Evolutionary conservation across 768 basidiomycete species (phyloP).

Genomic region (Kwoniella pini): DNA sequence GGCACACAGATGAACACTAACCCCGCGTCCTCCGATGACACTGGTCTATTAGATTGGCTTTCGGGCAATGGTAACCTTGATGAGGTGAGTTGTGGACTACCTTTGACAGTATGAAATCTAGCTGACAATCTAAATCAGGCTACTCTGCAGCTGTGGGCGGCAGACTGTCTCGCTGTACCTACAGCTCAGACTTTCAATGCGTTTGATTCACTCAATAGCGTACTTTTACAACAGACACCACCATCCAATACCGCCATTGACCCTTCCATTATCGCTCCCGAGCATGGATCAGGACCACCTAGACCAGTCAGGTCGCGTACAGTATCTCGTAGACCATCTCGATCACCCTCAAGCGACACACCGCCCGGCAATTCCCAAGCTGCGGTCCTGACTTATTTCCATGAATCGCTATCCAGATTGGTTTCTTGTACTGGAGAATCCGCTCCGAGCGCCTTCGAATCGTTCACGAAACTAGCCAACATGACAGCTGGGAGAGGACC

Average conservation of each 20-base stretch:
- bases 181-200: slow-evolving; percentile 23
- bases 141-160: slow-evolving; percentile 38
- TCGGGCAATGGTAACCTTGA: slow-evolving; percentile 20
- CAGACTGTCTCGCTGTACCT: slow-evolving; percentile 30
- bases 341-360: slow-evolving; percentile 11
- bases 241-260: neutral
- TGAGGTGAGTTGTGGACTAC: slow-evolving; percentile 20
- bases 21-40: slow-evolving; percentile 4
- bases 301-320: slow-evolving; percentile 8
- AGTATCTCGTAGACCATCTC: slow-evolving; percentile 6
- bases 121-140: slow-evolving; percentile 12
- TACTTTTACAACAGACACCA: slow-evolving; percentile 15
- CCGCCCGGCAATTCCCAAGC: slow-evolving; percentile 14
- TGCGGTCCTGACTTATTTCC: slow-evolving; percentile 29
- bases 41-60: slow-evolving; percentile 17
- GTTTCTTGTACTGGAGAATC: slow-evolving; percentile 32
- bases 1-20: neutral
- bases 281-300: neutral
- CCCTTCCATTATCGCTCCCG: slow-evolving; percentile 4
- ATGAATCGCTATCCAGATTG: slow-evolving; percentile 30
- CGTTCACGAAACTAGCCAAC: slow-evolving; percentile 30
- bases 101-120: neutral
- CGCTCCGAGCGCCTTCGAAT: slow-evolving; percentile 25
- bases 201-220: slow-evolving; percentile 29
- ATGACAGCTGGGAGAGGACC: slow-evolving; percentile 7